These are phyloP conservation scores for Saccharum hybrid DNA, from an alignment of 202 grass and related monocot genomes.

Conservation along the genomic window DNA sequence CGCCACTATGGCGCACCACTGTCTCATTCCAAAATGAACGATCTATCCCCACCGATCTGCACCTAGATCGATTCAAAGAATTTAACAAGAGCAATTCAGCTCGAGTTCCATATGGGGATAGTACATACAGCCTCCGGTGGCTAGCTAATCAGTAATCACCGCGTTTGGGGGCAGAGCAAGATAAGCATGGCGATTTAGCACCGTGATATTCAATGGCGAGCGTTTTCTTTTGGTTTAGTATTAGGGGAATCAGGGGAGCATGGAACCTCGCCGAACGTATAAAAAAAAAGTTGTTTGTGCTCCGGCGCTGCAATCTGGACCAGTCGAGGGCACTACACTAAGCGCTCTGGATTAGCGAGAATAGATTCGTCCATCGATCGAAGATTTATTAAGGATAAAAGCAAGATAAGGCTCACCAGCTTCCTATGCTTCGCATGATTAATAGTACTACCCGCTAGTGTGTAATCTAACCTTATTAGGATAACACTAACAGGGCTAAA, in stretches of 20 bases:
- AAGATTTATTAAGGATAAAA: slow-evolving; percentile 4
- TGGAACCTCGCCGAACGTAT: background rate
- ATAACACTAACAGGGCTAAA: background rate
- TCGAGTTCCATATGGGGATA: slow-evolving; percentile 39
- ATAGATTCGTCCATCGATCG: background rate
- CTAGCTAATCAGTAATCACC: background rate
- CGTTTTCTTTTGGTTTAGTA: background rate
- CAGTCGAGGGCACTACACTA: slow-evolving; percentile 21
- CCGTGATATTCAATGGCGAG: background rate
- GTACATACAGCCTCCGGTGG: background rate
- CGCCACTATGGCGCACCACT: too few species aligned
- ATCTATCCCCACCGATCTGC: too few species aligned
- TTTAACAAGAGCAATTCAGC: background rate
- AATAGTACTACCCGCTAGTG: background rate
- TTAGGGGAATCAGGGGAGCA: background rate
- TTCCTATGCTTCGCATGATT: slow-evolving; percentile 1
- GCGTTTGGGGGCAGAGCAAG: background rate
- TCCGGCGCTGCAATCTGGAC: slow-evolving; percentile 35
- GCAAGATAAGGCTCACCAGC: slow-evolving; percentile 11
- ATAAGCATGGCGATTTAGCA: slow-evolving; percentile 30
- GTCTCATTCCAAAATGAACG: too few species aligned
- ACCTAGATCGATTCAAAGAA: too few species aligned
- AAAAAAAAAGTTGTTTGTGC: slow-evolving; percentile 32
- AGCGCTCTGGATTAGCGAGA: slow-evolving; percentile 37
- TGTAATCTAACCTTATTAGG: background rate